These are phyloP conservation scores for Citrus australasica DNA, from an alignment of 345 rosid genomes.

Conservation along the genomic window DNA sequence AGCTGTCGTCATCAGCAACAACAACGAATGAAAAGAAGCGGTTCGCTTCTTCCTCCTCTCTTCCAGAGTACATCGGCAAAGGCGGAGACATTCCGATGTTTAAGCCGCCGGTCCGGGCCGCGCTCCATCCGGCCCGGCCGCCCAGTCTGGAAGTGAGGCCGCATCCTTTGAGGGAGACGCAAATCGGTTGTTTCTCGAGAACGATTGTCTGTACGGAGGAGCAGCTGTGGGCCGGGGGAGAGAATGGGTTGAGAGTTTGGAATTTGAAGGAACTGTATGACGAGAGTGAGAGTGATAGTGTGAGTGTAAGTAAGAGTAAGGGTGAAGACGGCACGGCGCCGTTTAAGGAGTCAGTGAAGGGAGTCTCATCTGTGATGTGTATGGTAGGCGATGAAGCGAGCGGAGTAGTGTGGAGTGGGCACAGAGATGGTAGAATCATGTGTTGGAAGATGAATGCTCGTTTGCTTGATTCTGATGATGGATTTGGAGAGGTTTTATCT, in stretches of 20 bases:
- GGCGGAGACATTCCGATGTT: slow-evolving; percentile 61
- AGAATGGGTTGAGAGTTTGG: slow-evolving; percentile 75
- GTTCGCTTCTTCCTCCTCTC: slow-evolving; percentile 10
- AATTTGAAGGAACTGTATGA: slow-evolving; percentile 51
- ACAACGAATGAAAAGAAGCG: not conserved
- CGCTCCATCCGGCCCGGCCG: slow-evolving; percentile 78
- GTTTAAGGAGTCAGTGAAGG: slow-evolving; percentile 50
- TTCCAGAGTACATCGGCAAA: slow-evolving; percentile 59
- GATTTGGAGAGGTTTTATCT: slow-evolving; percentile 59
- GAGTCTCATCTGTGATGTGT: slow-evolving; percentile 56
- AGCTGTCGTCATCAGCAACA: slow-evolving; percentile 40
- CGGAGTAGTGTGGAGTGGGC: slow-evolving; percentile 82
- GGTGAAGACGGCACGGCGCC: slow-evolving; percentile 73
- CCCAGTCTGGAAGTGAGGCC: slow-evolving; percentile 80
- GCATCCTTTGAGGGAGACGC: slow-evolving; percentile 83
- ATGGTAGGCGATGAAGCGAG: slow-evolving; percentile 71
- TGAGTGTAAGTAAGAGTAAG: slow-evolving; percentile 13
- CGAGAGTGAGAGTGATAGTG: slow-evolving; percentile 34
- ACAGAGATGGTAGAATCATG: slow-evolving; percentile 75
- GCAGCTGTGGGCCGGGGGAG: slow-evolving; percentile 83
- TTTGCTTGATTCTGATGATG: slow-evolving; percentile 11
- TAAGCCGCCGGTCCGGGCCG: slow-evolving; percentile 60
- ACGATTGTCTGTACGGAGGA: slow-evolving; percentile 61
- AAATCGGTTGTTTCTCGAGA: slow-evolving; percentile 63
- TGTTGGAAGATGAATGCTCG: slow-evolving; percentile 61